Base-by-base conservation (phyloP, 345 rosid species). In the Clausena lansium region DNA sequence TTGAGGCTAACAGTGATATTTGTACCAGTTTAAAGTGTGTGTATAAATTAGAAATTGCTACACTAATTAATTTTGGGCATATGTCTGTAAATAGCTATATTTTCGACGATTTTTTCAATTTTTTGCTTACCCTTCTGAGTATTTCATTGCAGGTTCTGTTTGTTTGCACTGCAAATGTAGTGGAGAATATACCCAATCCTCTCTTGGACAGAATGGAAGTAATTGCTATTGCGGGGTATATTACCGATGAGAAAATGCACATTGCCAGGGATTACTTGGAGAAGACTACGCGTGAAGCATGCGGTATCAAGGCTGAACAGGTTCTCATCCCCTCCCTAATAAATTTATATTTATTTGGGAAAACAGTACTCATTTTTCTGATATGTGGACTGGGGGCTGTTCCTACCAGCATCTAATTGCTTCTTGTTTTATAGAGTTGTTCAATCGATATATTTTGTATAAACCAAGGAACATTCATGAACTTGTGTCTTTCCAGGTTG, bases 161-260 rank as follows among this genome's bases (percentile, higher is more conserved):
- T 83, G 99, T 96, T 61, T 96, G 99, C 93, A 96, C 99, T 13
- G 99, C 99, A 83, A 96, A 96, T 89, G 99, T 94, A 75, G 82
- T 96, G 79, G 97, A 94, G 75, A 92, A 57, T 85, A 96, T 96
- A 81, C 98, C 99, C n/a, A 91, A 85, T 72, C 99, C 99, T 76
- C 98, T 96, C 36, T 86, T 96, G 84, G 99, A 96, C 83, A 91
- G 99, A 81, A 96, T 94, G 99, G 99, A 96, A 90, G 98, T 96
- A 57, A 91, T 96, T 81, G 82, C 93, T 79, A 94, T 96, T 85
- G 98, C 99, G 76, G 99, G 99, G 22, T 96, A 96, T 85, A 94
- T 96, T 74, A 96, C 98, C 57, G 98, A 97, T 80, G 98, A 97
- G 90, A 97, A 97, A 88, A 88, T 91, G 90, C 99, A 89, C 81